Base-by-base conservation (phyloP, 805 yeast genomes). In the Starmera quercuum region DNA sequence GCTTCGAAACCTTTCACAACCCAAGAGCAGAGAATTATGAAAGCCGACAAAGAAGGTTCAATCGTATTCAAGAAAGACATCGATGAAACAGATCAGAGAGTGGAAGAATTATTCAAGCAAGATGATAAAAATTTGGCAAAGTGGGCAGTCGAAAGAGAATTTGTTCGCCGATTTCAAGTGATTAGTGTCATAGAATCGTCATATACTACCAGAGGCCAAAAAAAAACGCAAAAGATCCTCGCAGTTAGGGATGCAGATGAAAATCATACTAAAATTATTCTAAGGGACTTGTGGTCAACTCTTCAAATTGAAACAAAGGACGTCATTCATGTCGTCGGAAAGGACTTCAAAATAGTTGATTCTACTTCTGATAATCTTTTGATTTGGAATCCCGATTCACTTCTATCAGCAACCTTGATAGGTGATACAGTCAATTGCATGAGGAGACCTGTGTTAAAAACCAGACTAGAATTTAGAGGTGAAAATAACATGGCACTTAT, bases 321-420 rank as follows among this genome's bases (percentile, higher is more conserved):
- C 50, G 64, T 82, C 0, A 63, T 83, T 13, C 84, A 83, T 53
- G 56, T 82, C 5, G 63, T 83, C 9, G 69, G 78, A 5, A 66
- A 55, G 4, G 45, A 49, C 16, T 32, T 33, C 23, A 42, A 42
- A 18, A 45, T 77, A 3, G 68, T 80, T 7, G 83, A 79, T 42
- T 63, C 66, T 30, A 68, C 70, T 37, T 58, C 66, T 22, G 68
- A 68, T 20, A 76, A 81, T 44, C 52, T 87, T n/a, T 56, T 88
- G 20, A 68, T 90, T 15, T 71, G 92, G 70, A 73, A 83, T 43
- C 98, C 98, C 0, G 97, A 92, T 51, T 58, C 74, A 4, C 58
- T 92, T 10, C 59, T 90, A 0, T 74, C 96, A 0, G 87, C 95
- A 3, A 92, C 97, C 0, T 61, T 79, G 4, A 72, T 87, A 1